phyloP scores from a whole-genome alignment of 257 asterid genomes.

The Forsythia suspensa region DNA sequence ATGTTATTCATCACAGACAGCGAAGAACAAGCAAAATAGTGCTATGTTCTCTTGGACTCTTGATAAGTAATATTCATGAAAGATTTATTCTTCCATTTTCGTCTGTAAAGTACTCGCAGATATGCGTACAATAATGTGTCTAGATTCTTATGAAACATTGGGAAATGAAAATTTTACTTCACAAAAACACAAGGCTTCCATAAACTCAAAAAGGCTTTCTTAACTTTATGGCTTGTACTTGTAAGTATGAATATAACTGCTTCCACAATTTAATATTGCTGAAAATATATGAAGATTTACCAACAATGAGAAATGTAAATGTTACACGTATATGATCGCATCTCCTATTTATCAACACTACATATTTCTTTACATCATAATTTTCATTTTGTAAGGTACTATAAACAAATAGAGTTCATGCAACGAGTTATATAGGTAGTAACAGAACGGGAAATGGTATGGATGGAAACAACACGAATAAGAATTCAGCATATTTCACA shows the following conservation, averaged over 20 bases:
- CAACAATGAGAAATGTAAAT: neutral
- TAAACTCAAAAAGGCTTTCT: neutral
- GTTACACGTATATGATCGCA: neutral
- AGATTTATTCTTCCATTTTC: neutral
- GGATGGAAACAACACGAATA: neutral
- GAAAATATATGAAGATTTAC: neutral
- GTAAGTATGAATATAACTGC: neutral
- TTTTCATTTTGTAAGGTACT: slow-evolving; percentile 3
- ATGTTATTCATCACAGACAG: neutral
- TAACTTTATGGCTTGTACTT: neutral
- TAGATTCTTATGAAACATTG: neutral
- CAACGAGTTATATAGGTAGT: neutral
- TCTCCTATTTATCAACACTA: neutral
- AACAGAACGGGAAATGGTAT: neutral
- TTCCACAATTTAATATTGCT: neutral
- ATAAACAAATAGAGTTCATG: slow-evolving; percentile 9
- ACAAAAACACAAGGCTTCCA: neutral
- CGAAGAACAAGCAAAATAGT: neutral
- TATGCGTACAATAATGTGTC: neutral
- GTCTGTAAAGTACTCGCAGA: neutral
- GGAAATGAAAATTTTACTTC: neutral
- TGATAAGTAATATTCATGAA: neutral
- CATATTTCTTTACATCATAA: neutral
- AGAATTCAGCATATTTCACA: slow-evolving; percentile 4
- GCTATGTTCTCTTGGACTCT: neutral